Evolutionary conservation across 2,329 filamentous ascomycete genomes (phyloP).

Genomic region (Hypoxylon sp.): DNA sequence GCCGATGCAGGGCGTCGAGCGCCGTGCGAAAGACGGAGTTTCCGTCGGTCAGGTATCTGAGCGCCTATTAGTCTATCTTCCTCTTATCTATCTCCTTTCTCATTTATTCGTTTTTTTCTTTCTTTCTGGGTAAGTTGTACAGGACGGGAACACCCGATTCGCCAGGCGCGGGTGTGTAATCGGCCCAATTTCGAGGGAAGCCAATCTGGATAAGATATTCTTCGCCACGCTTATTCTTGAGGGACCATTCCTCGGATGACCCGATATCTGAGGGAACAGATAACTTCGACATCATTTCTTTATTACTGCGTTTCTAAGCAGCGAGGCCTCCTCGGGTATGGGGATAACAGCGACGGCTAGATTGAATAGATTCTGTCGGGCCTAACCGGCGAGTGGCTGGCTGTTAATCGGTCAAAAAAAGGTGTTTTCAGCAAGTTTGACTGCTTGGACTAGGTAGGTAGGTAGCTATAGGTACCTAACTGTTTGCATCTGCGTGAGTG

Average conservation of each 20-base stretch:
- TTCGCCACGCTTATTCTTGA: background rate
- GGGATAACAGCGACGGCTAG: no score
- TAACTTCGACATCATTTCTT: conserved; percentile 1
- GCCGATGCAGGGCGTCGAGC: conserved; percentile 37
- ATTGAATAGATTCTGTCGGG: no score
- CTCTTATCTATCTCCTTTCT: background rate
- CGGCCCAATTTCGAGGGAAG: conserved; percentile 4
- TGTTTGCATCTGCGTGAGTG: no score
- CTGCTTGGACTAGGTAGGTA: no score
- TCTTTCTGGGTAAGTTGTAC: background rate
- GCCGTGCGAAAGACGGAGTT: conserved; percentile 49
- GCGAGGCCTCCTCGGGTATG: no score
- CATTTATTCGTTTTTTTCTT: no score
- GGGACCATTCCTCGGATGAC: conserved; percentile 8
- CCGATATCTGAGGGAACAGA: background rate
- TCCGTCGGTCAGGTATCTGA: conserved; percentile 47
- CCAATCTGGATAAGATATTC: conserved; percentile 11
- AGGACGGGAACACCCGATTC: background rate
- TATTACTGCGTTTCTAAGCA: no score
- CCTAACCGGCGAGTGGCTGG: no score
- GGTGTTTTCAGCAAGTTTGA: no score
- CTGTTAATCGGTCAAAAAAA: no score
- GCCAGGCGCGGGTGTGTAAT: background rate
- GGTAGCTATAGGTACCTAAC: no score
- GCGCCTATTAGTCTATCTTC: background rate